phyloP scores from a whole-genome alignment of 441 rosid species.

The Syzygium syzygioides region DNA sequence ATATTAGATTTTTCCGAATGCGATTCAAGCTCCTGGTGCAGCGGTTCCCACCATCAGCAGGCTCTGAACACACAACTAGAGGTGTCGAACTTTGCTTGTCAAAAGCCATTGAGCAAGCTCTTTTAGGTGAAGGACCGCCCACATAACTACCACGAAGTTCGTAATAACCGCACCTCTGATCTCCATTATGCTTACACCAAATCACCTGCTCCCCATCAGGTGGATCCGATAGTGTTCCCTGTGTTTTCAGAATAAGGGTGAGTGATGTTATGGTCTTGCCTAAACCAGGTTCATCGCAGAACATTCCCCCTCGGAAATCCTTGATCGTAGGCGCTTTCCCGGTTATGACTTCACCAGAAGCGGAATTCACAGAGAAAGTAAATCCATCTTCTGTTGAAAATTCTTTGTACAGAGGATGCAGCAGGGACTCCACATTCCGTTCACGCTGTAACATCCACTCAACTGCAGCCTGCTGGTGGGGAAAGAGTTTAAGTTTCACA shows the following conservation, averaged over 20 bases:
- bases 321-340: slow-evolving; percentile 55
- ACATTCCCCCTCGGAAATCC: slow-evolving; percentile 93
- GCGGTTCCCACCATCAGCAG: slow-evolving; percentile 27
- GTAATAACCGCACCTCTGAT: slow-evolving; percentile 69
- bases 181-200: slow-evolving; percentile 71
- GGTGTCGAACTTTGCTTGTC: slow-evolving; percentile 24
- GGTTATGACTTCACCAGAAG: slow-evolving; percentile 62
- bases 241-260: slow-evolving; percentile 84
- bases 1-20: slow-evolving; percentile 55
- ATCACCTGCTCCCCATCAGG: slow-evolving; percentile 59
- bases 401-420: slow-evolving; percentile 64
- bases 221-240: slow-evolving; percentile 72
- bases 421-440: slow-evolving; percentile 42
- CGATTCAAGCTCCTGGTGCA: slow-evolving; percentile 43
- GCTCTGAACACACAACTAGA: slow-evolving; percentile 14
- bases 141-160: slow-evolving; percentile 46
- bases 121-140: slow-evolving; percentile 40
- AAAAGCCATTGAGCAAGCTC: slow-evolving; percentile 38
- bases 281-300: slow-evolving; percentile 97
- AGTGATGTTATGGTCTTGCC: slow-evolving; percentile 95
- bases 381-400: slow-evolving; percentile 73
- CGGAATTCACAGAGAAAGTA: slow-evolving; percentile 47
- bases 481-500: slow-evolving; percentile 81
- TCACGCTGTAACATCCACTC: slow-evolving; percentile 95
- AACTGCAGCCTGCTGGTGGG: slow-evolving; percentile 91